A percentile compares a stretch with the other conserved stretches of the same genome.
Evolutionary conservation across 768 basidiomycete genomes (phyloP).

Genomic region (Galerina sulciceps): DNA sequence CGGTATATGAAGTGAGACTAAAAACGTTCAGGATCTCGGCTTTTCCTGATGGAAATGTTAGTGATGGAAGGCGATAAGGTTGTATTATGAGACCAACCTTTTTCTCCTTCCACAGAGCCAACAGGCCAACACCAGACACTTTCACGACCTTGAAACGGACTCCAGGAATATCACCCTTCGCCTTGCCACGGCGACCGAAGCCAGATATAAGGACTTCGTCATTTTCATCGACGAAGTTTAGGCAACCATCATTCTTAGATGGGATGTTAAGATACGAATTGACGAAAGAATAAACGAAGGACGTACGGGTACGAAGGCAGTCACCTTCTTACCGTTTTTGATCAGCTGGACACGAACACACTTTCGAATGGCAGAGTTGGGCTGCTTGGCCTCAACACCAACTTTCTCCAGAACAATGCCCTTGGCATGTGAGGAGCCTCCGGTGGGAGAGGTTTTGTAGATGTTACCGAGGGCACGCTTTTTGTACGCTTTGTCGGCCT

Average conservation of each 20-base stretch:
- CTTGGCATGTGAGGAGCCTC: slow-evolving; percentile 99
- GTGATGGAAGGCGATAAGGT: neutral
- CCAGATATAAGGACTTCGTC: slow-evolving; percentile 99
- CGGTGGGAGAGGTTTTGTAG: slow-evolving; percentile 99
- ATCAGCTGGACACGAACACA: slow-evolving; percentile 99
- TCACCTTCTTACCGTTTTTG: slow-evolving; percentile 99
- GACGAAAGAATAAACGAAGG: slow-evolving; percentile 1
- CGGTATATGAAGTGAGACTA: slow-evolving; percentile 17
- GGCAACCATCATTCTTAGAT: slow-evolving; percentile 90
- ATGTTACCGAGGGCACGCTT: slow-evolving; percentile 99
- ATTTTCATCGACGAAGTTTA: slow-evolving; percentile 99
- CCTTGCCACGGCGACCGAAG: slow-evolving; percentile 99
- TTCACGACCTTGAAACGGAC: slow-evolving; percentile 99
- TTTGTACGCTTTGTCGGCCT: slow-evolving; percentile 99
- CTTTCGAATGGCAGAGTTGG: slow-evolving; percentile 99
- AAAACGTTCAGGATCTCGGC: slow-evolving; percentile 56
- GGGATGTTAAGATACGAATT: neutral
- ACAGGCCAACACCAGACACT: slow-evolving; percentile 98
- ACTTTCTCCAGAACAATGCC: slow-evolving; percentile 99
- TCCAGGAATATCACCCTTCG: slow-evolving; percentile 99
- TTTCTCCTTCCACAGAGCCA: slow-evolving; percentile 99
- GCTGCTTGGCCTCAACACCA: slow-evolving; percentile 99
- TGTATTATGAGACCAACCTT: slow-evolving; percentile 66
- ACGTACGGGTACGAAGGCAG: slow-evolving; percentile 97
- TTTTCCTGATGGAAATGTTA: slow-evolving; percentile 58